Evolutionary conservation across 2,329 filamentous ascomycete species (phyloP), one percentile per base, ranked within the genome.

Genomic region (Cryphonectria naterciae): DNA sequence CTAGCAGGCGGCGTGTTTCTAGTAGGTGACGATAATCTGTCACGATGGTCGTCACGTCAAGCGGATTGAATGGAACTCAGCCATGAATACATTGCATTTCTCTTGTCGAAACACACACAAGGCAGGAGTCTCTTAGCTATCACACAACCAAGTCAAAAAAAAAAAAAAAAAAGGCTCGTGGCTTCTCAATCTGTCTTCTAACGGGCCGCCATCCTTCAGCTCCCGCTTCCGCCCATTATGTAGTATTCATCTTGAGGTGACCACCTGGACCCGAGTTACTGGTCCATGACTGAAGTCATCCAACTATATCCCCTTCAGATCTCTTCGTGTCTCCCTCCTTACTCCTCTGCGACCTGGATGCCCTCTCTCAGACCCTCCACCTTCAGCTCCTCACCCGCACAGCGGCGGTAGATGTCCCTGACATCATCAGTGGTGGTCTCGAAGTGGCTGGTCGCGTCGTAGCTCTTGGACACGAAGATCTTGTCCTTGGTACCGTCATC

Each of bases 381-480:
- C 78, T 93, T 91, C 76, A 98, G 86, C 81, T 96, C 93, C 81
- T 97, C 90, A 69, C 94, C 94, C 73, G 92, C 89, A 76, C 91
- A 92, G 77, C 96, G 91, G 76, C 85, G 87, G 86, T 97, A 99
- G 77, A 99, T 93, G 80, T 98, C 93, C 84, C 91, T 92, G 79
- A 99, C 95, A 82, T 99, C 95, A 81, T 98, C 96, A 84, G 87
- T 88, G 63, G 85, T 88, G 49, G 94, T 98, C 89, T 99, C 96
- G 79, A 99, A 99, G 87, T 99, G 96, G 81, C 93, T 97, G 74
- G 93, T 97, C 68, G 97, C 94, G 79, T 99, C 97, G 83, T 99
- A 99, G 85, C 94, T 97, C 90, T 97, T 98, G 78, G 94, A 97
- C 80, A 99, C 94, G 85, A 94, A 99, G 81, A 99, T 92, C 83